Base-by-base conservation (phyloP, 306 rosid species). In the Comarum palustre region DNA sequence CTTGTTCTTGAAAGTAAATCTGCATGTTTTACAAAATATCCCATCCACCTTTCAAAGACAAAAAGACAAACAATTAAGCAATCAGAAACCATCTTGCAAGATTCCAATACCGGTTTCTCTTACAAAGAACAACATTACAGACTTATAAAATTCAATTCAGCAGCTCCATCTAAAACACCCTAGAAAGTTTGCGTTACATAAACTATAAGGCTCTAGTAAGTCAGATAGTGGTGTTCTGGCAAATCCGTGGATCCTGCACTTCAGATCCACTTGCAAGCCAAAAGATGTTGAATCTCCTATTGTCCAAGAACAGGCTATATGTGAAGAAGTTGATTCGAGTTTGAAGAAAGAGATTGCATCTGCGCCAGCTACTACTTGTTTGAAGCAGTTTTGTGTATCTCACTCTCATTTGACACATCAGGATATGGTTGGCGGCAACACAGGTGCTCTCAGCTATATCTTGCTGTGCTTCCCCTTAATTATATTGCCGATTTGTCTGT, bases 231-330 rank as follows among this genome's bases (percentile, higher is more conserved):
- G 60, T 41, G 83, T 60, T 81, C 51, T 83, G 57, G 51, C 57
- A 47, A 84, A 79, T 79, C 84, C 89, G 25, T 89, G 91, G 91
- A 78, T 86, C 79, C 86, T 73, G 57, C 94, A 73, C 76, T 84
- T 81, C 7, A 39, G 86, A 79, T 39, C 78, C 55, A 64, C 85
- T 54, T 39, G 64, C 78, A 74, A 70, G 60, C 76, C 73, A 25
- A 46, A 71, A 65, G 67, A 60, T 61, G 66, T 27, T 46, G 84
- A 79, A 58, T 62, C 38, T 71, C 66, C 68, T 54, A 31, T 73
- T 24, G 73, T 69, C 29, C 76, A 66, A 75, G 79, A 73, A 39
- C 50, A 68, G n/a, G n/a, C 36, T 8, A 43, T 63, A 24, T 63
- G 79, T 34, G 62, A 66, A 75, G 79, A 38, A 51, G 67, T 60